Base-by-base conservation (phyloP, 352 stramenopile genomes). In the Globisporangium sylvaticum region DNA sequence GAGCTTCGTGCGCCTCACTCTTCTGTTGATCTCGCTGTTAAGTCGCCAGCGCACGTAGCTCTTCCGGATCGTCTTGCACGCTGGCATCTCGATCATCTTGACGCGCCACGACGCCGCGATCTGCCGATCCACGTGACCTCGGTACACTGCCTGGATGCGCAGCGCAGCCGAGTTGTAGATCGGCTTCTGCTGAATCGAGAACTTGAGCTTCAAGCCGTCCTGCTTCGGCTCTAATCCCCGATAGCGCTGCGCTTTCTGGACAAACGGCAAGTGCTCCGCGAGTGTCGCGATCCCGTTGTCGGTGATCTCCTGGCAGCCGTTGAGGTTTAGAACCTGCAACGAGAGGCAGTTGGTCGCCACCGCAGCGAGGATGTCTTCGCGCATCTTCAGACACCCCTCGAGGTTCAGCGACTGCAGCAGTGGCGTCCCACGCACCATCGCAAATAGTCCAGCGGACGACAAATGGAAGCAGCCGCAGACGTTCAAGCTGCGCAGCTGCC, bases 291-390 rank as follows among this genome's bases (percentile, higher is more conserved):
- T 77, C 0, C 86, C 84, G 7, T 77, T 81, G 55, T 94, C 84
- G 3, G 86, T 91, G 64, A 94, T 90, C 42, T 94, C 81, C 59
- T 90, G 76, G 46, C 86, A 94, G 29, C 86, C 86, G 18, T 82
- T 86, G 37, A 94, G 55, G 42, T 91, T 91, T 12, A 94, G 75
- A 24, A 81, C 73, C 62, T 91, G 83, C 0, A 94, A 68, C 20
- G 80, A 72, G 14, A 86, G 62, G 10, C 84, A 91, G 27, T 68
- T 68, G 6, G 75, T 79, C 9, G 81, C 84, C 8, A 91, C 69
- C 9, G 74, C 75, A 3, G 75, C 84, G 1, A 94, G 71, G 39
- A 92, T 84, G 37, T 91, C 82, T 70, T 92, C 86, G 50, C 76
- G 74, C 77, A 94, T 89, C 18, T 80, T 69, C 3, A 79, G 48